Base-by-base conservation (phyloP, 1,284 basidiomycete genomes). In the Rhodotorula sp. region DNA sequence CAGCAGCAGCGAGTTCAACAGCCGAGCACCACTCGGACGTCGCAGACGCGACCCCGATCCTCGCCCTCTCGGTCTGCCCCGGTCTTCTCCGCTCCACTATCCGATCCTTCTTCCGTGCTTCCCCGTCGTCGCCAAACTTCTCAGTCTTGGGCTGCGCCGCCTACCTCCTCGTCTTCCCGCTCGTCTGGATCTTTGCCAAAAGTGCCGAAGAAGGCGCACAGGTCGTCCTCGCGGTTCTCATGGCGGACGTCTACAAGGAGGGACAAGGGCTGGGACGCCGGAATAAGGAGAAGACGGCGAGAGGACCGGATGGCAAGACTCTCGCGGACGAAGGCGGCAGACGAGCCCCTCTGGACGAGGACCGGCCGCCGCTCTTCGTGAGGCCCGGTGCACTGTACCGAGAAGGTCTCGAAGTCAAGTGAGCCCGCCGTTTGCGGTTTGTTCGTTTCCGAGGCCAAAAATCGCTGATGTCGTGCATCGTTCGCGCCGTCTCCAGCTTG, bases 141-240 rank as follows among this genome's bases (percentile, higher is more conserved):
- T 56, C 58, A 5, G 50, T 54, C 47, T 31, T 70, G 31, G 65
- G 69, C 18, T 52, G 62, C n/a, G 12, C 43, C 14, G n/a, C 65
- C 31, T 67, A 55, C 58, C 15, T 68, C 50, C 16, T 71, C 23
- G 4, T 69, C 57, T 59, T 26, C 8, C 72, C 74, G 16, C 52
- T 76, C 26, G 26, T 74, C n/a, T 74, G 72, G 72, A 23, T 71
- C 2, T 68, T 76, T 28, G 57, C 58, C 16, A 74, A 74, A 52
- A 62, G 60, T 21, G 61, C 68, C 21, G 64, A 64, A 8, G 67
- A 69, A 54, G 72, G 68, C 3, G 56, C 67, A 26, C 67, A 76
- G 52, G 63, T 56, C 14, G 26, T 74, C 8, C 45, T 76, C 6
- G 65, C 61, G 5, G 68, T 68, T 3, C 38, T 74, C 2, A n/a